phyloP scores from a whole-genome alignment of 805 yeast genomes.

The Starmerella sp. region DNA sequence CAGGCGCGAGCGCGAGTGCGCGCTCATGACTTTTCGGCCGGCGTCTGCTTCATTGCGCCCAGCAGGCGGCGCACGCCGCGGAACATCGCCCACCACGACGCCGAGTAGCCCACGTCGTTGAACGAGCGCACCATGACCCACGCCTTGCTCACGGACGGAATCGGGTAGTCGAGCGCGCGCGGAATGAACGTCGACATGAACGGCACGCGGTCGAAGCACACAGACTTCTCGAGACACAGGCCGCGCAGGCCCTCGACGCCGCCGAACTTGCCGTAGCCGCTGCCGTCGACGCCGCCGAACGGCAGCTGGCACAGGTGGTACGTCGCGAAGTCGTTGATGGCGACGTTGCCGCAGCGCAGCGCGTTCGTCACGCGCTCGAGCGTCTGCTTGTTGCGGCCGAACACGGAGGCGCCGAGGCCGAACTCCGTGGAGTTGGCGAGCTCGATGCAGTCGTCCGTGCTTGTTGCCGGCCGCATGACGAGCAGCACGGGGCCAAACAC shows the following conservation, averaged over 20 bases:
- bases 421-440: conserved; percentile 76
- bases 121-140: conserved; percentile 79
- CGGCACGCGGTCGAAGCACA: conserved; percentile 74
- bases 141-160: conserved; percentile 64
- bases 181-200: conserved; percentile 74
- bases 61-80: conserved; percentile 46
- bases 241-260: conserved; percentile 96
- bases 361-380: conserved; percentile 53
- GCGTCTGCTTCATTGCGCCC: neutral
- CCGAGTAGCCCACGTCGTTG: conserved; percentile 67
- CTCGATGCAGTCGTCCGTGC: conserved; percentile 54
- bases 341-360: conserved; percentile 79
- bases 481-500: conserved; percentile 90
- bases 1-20: too few relatives aligned
- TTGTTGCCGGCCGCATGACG: conserved; percentile 53
- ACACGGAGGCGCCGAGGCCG: conserved; percentile 88
- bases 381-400: conserved; percentile 51
- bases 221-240: conserved; percentile 72
- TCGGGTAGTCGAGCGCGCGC: conserved; percentile 82
- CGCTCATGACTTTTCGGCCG: neutral
- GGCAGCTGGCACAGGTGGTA: conserved; percentile 93
- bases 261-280: conserved; percentile 96
- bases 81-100: conserved; percentile 55
- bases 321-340: conserved; percentile 96
- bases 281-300: conserved; percentile 86